These are phyloP conservation scores for Syzygium syzygioides DNA, from an alignment of 441 rosid species.

Conservation along the genomic window DNA sequence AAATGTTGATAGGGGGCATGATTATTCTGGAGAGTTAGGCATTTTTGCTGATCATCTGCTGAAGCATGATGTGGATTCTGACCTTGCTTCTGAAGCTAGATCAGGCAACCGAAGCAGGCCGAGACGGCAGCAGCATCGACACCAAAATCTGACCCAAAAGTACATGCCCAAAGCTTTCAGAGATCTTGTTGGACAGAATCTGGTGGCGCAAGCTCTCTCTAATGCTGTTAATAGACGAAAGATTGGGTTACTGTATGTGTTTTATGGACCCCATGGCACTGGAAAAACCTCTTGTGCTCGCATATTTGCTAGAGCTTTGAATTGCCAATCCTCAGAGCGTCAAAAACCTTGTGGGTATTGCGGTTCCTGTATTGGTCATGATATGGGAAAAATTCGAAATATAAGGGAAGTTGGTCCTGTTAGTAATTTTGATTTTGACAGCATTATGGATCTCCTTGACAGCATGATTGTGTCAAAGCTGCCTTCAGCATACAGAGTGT, in stretches of 20 bases:
- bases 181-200: slow-evolving; percentile 84
- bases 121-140: slow-evolving; percentile 36
- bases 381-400: slow-evolving; percentile 70
- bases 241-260: slow-evolving; percentile 84
- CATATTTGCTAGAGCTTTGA: slow-evolving; percentile 85
- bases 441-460: slow-evolving; percentile 66
- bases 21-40: slow-evolving; percentile 97
- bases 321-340: slow-evolving; percentile 73
- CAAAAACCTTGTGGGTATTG: slow-evolving; percentile 88
- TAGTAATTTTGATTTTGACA: slow-evolving; percentile 66
- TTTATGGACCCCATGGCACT: slow-evolving; percentile 95
- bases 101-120: slow-evolving; percentile 43
- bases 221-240: slow-evolving; percentile 71
- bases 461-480: slow-evolving; percentile 49
- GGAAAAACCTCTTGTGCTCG: slow-evolving; percentile 98
- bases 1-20: slow-evolving; percentile 77
- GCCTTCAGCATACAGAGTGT: slow-evolving; percentile 62
- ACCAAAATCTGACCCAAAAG: slow-evolving; percentile 82
- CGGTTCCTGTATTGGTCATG: slow-evolving; percentile 66
- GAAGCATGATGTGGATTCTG: slow-evolving; percentile 67
- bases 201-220: slow-evolving; percentile 88
- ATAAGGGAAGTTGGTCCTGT: slow-evolving; percentile 84
- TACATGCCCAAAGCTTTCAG: slow-evolving; percentile 76
- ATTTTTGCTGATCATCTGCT: slow-evolving; percentile 76
- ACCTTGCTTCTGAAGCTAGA: slow-evolving; percentile 82